Conservation (phyloP, 345 rosid genomes). For the Gossypium thurberi region DNA sequence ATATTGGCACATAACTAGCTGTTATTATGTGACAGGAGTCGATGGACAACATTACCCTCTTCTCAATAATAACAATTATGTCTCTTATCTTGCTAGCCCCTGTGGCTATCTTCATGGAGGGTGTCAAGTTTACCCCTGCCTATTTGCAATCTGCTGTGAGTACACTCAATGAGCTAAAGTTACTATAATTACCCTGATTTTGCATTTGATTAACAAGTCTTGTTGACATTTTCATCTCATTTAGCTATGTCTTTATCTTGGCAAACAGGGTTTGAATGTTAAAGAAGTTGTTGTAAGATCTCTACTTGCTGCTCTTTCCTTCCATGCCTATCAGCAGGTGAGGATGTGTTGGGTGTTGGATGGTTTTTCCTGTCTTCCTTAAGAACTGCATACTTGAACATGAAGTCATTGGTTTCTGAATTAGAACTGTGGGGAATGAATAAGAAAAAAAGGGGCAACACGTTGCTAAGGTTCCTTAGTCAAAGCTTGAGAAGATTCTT, state of each 20-base stretch:
- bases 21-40: conserved; percentile 54
- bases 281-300: conserved; percentile 57
- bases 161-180: conserved; percentile 11
- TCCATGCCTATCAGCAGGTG: conserved; percentile 99
- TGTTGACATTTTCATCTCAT: conserved; percentile 9
- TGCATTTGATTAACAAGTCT: neutral
- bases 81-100: conserved; percentile 77
- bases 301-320: conserved; percentile 77
- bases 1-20: neutral
- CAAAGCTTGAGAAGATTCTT: neutral
- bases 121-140: conserved; percentile 85
- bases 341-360: conserved; percentile 12
- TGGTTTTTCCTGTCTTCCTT: neutral
- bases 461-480: neutral
- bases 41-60: conserved; percentile 92
- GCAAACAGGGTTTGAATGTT: conserved; percentile 66
- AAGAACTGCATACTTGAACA: neutral
- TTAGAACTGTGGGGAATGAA: neutral
- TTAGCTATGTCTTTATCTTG: neutral
- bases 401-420: neutral
- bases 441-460: neutral
- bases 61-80: conserved; percentile 94
- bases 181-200: neutral
- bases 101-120: conserved; percentile 73
- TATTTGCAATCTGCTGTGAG: conserved; percentile 80